These are phyloP conservation scores for Spathaspora girioi DNA, from an alignment of 805 yeast genomes.

Conservation along the genomic window DNA sequence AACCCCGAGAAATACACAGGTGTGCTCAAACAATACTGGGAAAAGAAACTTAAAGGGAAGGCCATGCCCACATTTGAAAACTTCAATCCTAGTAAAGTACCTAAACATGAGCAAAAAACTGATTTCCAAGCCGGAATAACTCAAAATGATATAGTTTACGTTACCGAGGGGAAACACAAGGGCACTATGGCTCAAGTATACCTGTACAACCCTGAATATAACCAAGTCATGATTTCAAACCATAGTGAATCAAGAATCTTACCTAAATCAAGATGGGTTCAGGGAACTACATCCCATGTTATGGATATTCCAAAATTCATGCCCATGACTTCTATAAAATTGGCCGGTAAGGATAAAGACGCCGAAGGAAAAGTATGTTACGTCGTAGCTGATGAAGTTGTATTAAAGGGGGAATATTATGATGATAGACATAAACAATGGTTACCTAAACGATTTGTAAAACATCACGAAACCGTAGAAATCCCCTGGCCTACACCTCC, in stretches of 20 bases:
- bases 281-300: conserved; percentile 68
- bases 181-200: conserved; percentile 73
- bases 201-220: conserved; percentile 55
- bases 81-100: conserved; percentile 12
- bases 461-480: conserved; percentile 61
- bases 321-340: conserved; percentile 56
- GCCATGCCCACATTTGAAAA: conserved; percentile 35
- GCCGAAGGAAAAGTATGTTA: conserved; percentile 61
- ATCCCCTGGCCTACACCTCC: conserved; percentile 88
- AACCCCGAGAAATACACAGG: conserved; percentile 31
- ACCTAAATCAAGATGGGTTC: conserved; percentile 71
- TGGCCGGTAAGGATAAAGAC: conserved; percentile 74
- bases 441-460: conserved; percentile 76
- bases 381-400: conserved; percentile 75
- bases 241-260: conserved; percentile 63
- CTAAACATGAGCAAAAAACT: conserved; percentile 32
- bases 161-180: conserved; percentile 63
- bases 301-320: conserved; percentile 65
- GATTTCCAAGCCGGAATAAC: conserved; percentile 55
- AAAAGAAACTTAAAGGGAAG: conserved; percentile 18
- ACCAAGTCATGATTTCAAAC: conserved; percentile 64
- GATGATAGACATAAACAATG: conserved; percentile 69
- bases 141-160: conserved; percentile 75
- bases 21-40: conserved; percentile 24
- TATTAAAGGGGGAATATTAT: conserved; percentile 64